Evolutionary conservation across 2,329 filamentous ascomycete genomes (phyloP).

Genomic region (Akanthomyces dipterigenus): DNA sequence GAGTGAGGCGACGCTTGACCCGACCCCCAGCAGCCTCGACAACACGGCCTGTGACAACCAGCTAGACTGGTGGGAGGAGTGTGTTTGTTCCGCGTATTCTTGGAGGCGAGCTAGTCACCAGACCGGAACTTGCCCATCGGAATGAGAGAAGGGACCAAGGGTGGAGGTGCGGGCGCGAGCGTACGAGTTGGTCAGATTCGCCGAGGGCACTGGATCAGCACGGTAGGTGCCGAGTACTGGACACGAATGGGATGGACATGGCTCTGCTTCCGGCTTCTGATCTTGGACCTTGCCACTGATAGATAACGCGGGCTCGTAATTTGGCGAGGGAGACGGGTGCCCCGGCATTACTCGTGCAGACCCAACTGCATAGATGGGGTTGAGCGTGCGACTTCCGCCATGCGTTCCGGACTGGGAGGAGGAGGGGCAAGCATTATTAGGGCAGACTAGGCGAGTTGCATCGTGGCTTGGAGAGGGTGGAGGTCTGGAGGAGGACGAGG

Average conservation of each 20-base stretch:
- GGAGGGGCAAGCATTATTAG: not conserved
- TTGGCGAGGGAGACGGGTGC: not conserved
- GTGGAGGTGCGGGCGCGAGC: no score
- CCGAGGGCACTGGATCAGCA: not conserved
- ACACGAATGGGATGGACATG: no score
- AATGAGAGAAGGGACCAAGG: not conserved
- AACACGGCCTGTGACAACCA: no score
- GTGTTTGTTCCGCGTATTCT: not conserved
- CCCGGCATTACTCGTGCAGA: not conserved
- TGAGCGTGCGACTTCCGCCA: not conserved
- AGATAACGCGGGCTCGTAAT: not conserved
- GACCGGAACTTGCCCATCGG: not conserved
- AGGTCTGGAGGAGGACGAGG: no score
- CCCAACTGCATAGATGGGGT: not conserved
- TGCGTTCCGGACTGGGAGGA: not conserved
- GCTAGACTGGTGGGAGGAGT: no score
- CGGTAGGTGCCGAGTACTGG: no score
- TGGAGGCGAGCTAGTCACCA: not conserved
- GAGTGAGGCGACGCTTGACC: no score
- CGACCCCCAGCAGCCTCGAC: no score
- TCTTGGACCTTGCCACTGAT: not conserved
- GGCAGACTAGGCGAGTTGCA: not conserved
- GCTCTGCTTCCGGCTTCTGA: no score
- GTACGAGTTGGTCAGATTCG: not conserved
- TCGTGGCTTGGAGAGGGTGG: not conserved